These are phyloP conservation scores for Fagopyrum esculentum DNA, from an alignment of 148 eudicot genomes.

Conservation along the genomic window DNA sequence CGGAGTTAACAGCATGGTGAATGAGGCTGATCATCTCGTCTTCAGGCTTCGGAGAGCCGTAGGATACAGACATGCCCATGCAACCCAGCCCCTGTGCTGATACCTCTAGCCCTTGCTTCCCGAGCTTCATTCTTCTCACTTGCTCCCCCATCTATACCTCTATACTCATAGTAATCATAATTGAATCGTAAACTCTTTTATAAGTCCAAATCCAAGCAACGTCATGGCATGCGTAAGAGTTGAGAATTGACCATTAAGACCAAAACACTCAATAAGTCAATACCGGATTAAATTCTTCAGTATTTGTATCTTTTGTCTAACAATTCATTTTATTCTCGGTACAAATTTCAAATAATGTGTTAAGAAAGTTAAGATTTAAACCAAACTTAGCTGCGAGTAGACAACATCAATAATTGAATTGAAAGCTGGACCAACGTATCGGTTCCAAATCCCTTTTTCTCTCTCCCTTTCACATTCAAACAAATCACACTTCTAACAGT, in stretches of 20 bases:
- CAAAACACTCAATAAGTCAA: not conserved
- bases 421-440: no score
- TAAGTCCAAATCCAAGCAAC: no score
- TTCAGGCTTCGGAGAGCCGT: constrained; percentile 11
- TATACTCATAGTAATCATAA: not conserved
- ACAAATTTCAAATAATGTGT: no score
- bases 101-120: constrained; percentile 16
- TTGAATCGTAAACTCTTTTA: not conserved
- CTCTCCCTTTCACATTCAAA: no score
- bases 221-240: not conserved
- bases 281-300: no score
- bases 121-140: constrained; percentile 16
- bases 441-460: no score
- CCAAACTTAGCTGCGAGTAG: no score
- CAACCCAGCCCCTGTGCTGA: constrained; percentile 17
- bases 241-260: not conserved
- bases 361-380: no score
- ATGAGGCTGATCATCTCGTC: constrained; percentile 15
- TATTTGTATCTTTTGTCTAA: no score
- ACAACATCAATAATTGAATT: no score
- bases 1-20: constrained; percentile 14
- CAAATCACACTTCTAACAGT: no score
- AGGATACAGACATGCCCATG: constrained; percentile 10
- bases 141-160: not conserved
- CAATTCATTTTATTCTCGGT: no score